These are phyloP conservation scores for Saxophila tyrrhenica DNA, from an alignment of 495 filamentous ascomycete species.

Conservation along the genomic window DNA sequence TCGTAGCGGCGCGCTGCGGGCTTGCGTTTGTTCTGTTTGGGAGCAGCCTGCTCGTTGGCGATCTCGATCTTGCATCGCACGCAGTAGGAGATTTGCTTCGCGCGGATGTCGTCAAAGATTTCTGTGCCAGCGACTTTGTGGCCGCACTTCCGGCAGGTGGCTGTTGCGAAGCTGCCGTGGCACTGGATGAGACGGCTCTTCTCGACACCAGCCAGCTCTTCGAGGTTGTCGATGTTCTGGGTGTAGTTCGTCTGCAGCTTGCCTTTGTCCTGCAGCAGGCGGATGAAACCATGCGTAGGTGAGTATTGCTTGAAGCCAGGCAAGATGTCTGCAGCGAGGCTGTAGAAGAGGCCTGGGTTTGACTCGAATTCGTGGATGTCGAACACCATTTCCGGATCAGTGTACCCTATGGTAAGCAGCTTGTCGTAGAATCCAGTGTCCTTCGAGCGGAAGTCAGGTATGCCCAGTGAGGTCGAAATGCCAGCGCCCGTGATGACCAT, in stretches of 20 bases:
- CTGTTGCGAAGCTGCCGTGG: slow-evolving; percentile 89
- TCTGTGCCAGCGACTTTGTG: slow-evolving; percentile 61
- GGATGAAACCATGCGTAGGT: slow-evolving; percentile 90
- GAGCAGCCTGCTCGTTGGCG: slow-evolving; percentile 34
- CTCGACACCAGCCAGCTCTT: slow-evolving; percentile 71
- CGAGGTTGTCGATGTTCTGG: slow-evolving; percentile 97
- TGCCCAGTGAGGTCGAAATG: slow-evolving; percentile 58
- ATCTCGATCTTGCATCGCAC: slow-evolving; percentile 42
- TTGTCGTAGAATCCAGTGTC: slow-evolving; percentile 69
- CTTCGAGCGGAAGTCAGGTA: slow-evolving; percentile 59
- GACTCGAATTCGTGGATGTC: slow-evolving; percentile 76
- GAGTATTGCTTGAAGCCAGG: slow-evolving; percentile 61
- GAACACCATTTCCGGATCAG: slow-evolving; percentile 89
- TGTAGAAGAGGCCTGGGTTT: slow-evolving; percentile 83
- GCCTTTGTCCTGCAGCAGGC: slow-evolving; percentile 78
- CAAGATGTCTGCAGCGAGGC: slow-evolving; percentile 79
- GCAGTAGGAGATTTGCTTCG: slow-evolving; percentile 58
- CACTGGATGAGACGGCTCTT: slow-evolving; percentile 87
- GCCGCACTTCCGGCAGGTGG: slow-evolving; percentile 75
- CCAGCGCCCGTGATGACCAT: slow-evolving; percentile 91
- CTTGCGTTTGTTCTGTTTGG: slow-evolving; percentile 44
- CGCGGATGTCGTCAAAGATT: slow-evolving; percentile 69
- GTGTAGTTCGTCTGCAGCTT: slow-evolving; percentile 95
- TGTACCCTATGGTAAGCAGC: slow-evolving; percentile 61
- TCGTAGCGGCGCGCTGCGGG: slow-evolving; percentile 33